Percentiles rank a stretch among this genome's conserved stretches.
phyloP scores from a whole-genome alignment of 371 early-diverging fungal species.

The Zychaea mexicana region DNA sequence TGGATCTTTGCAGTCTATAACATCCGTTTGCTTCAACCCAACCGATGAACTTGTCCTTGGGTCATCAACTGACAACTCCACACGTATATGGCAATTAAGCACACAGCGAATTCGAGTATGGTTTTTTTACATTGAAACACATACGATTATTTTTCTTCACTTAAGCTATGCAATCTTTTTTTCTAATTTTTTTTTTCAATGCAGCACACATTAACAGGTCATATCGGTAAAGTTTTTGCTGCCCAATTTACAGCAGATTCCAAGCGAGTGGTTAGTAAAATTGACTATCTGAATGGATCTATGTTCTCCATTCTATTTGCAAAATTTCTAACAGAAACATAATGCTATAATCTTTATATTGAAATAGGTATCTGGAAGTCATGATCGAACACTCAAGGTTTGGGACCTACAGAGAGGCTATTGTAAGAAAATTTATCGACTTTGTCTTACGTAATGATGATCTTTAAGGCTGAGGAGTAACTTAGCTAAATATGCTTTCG shows the following conservation, averaged over 20 bases:
- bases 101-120: slow-evolving; percentile 71
- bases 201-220: slow-evolving; percentile 94
- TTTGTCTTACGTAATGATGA: no score
- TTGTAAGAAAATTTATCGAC: no score
- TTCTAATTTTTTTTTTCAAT: no score
- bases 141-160: neutral
- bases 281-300: neutral
- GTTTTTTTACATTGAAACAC: neutral
- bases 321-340: no score
- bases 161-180: neutral
- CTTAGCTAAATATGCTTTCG: no score
- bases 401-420: slow-evolving; percentile 93
- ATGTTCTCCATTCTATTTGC: neutral
- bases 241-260: slow-evolving; percentile 85
- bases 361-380: slow-evolving; percentile 86
- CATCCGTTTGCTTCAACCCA: slow-evolving; percentile 80
- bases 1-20: slow-evolving; percentile 86
- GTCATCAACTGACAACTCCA: slow-evolving; percentile 89
- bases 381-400: slow-evolving; percentile 94
- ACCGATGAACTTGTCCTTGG: slow-evolving; percentile 82
- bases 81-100: slow-evolving; percentile 82
- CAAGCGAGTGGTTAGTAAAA: slow-evolving; percentile 67
- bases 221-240: slow-evolving; percentile 90
- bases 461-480: no score
- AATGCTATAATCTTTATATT: neutral